A percentile compares a stretch with the other conserved stretches of the same genome.
These are phyloP conservation scores for Magnusiomyces suaveolens DNA, from an alignment of 1,139 yeast genomes.

Conservation along the genomic window DNA sequence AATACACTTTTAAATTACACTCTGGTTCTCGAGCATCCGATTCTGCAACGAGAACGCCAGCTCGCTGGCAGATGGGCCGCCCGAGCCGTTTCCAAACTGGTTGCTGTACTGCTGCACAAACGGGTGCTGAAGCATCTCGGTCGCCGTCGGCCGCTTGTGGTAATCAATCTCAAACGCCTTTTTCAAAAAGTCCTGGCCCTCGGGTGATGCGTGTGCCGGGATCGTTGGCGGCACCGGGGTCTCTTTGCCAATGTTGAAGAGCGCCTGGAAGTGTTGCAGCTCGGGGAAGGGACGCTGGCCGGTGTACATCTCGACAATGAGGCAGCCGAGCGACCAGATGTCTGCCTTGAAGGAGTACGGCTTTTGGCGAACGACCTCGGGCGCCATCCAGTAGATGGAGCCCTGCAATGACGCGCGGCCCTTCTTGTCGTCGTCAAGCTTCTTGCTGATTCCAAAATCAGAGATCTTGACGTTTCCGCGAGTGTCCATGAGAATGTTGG, in stretches of 20 bases:
- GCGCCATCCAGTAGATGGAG: constrained; percentile 97
- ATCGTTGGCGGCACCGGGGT: constrained; percentile 66
- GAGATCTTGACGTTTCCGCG: constrained; percentile 88
- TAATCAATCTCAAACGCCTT: constrained; percentile 70
- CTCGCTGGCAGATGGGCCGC: not conserved
- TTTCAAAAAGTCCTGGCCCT: constrained; percentile 55
- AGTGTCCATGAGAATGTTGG: constrained; percentile 79
- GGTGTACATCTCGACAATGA: constrained; percentile 87
- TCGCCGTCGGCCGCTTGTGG: constrained; percentile 62
- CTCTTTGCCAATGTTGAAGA: constrained; percentile 64
- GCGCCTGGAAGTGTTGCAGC: constrained; percentile 91
- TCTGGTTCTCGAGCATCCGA: not conserved
- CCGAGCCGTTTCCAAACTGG: not conserved
- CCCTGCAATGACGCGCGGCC: constrained; percentile 86
- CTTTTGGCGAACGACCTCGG: constrained; percentile 88
- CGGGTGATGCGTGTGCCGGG: constrained; percentile 61
- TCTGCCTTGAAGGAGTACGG: constrained; percentile 86
- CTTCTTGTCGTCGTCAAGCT: constrained; percentile 39
- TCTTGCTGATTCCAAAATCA: constrained; percentile 88
- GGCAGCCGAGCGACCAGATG: constrained; percentile 92
- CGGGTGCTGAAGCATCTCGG: constrained; percentile 53
- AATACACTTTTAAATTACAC: too few relatives aligned
- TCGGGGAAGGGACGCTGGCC: constrained; percentile 93
- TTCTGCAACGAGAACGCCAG: not conserved
- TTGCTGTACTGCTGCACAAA: constrained; percentile 23